Conservation (phyloP, 108 stramenopile genomes). For the Aurantiochytrium sp. region DNA sequence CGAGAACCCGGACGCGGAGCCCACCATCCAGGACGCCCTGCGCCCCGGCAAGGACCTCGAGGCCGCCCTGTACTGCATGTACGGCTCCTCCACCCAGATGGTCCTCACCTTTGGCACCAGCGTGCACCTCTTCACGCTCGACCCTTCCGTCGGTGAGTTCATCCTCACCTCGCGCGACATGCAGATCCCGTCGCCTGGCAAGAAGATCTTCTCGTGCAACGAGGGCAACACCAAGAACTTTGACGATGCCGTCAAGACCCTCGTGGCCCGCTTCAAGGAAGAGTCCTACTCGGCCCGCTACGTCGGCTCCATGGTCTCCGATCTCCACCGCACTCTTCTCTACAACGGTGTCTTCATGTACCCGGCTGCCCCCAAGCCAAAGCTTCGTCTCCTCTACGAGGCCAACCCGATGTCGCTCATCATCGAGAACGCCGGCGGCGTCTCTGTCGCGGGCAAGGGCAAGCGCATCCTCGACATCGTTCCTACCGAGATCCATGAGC, state of each 20-base stretch:
- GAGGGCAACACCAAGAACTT: slow-evolving; percentile 88
- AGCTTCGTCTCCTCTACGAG: slow-evolving; percentile 95
- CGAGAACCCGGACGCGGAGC: slow-evolving; percentile 51
- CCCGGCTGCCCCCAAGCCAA: slow-evolving; percentile 85
- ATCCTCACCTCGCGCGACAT: slow-evolving; percentile 83
- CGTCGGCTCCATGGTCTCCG: slow-evolving; percentile 97
- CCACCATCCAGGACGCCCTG: slow-evolving; percentile 78
- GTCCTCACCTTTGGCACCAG: slow-evolving; percentile 83
- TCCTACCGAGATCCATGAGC: slow-evolving; percentile 84
- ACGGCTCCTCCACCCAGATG: slow-evolving; percentile 87
- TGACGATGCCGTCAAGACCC: slow-evolving; percentile 84
- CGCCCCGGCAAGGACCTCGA: slow-evolving; percentile 81
- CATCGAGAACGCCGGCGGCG: slow-evolving; percentile 93
- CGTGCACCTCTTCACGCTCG: slow-evolving; percentile 93
- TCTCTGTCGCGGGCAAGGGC: slow-evolving; percentile 74
- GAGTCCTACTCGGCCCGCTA: slow-evolving; percentile 84
- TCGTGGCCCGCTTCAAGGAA: slow-evolving; percentile 78
- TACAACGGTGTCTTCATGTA: slow-evolving; percentile 98
- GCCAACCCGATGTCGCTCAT: slow-evolving; percentile 99
- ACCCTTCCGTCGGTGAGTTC: slow-evolving; percentile 96
- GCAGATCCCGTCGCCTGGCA: slow-evolving; percentile 74
- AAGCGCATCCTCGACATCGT: slow-evolving; percentile 74
- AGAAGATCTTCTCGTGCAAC: slow-evolving; percentile 92
- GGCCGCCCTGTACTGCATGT: slow-evolving; percentile 89
- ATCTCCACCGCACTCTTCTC: slow-evolving; percentile 95